Evolutionary conservation across 371 early-diverging fungal genomes (phyloP), one percentile per base, ranked within the genome.

Genomic region (Circinella minor): DNA sequence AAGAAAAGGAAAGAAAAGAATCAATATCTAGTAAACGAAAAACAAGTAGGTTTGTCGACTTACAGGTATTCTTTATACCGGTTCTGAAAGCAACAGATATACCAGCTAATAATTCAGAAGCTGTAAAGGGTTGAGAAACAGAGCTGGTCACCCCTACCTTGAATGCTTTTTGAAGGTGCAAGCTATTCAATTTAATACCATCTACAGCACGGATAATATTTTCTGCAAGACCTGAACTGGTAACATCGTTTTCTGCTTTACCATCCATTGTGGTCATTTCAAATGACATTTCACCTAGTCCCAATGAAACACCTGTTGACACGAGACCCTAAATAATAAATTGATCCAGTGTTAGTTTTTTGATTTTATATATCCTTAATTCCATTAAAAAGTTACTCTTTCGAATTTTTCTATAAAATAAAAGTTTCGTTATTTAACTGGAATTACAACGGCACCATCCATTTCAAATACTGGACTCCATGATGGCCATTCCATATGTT

Each of bases 191-290:
- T 68, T 88, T 88, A 14, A 91, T 57, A 0, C 90, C 92, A 72
- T 91, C 91, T 5, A 82, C 78, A 36, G 90, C 89, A 47, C 80
- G 67, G 4, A 78, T 73, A 34, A 90, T 65, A 0, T 69, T 74
- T 20, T 78, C 70, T 36, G 67, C 68, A 1, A 80, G 36, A 6
- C 74, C 70, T 18, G 67, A 37, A 57, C 81, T 72, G 18, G 74
- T 65, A 10, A 78, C 47, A 63, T 82, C 76, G 48, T 81, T 72
- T n/a, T 74, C 66, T 5, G 82, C 81, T 54, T 67, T 63, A 15
- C 91, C 91, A 77, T 89, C 90, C 36, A 80, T 63, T 10, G 91
- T 90, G 14, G 71, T 67, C 0, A 69, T 70, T 65, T 92, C 92
- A 13, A 79, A 70, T 57, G 73, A 77, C 34, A 92, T 89, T 74